phyloP scores from a whole-genome alignment of 257 asterid genomes.

The Galeopsis tetrahit region DNA sequence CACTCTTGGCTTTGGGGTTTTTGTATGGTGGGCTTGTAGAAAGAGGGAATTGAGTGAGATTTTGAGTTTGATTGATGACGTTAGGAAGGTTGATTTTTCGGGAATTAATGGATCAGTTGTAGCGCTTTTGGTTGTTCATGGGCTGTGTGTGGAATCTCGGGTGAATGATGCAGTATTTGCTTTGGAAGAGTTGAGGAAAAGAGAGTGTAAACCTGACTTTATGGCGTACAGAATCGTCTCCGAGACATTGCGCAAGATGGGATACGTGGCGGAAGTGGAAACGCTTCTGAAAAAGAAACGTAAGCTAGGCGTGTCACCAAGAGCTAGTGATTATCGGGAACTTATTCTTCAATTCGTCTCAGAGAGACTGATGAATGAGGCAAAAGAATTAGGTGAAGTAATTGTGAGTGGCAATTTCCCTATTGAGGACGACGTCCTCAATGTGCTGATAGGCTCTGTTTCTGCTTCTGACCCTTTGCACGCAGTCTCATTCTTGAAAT shows the following conservation, averaged over 20 bases:
- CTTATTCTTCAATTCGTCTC: conserved; percentile 67
- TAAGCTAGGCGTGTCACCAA: conserved; percentile 88
- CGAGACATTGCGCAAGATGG: conserved; percentile 59
- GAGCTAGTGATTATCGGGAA: conserved; percentile 60
- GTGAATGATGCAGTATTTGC: conserved; percentile 52
- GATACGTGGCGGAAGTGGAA: conserved; percentile 58
- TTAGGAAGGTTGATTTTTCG: conserved; percentile 47
- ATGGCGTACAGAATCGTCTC: conserved; percentile 89
- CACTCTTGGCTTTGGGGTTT: conserved; percentile 84
- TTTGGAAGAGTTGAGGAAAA: conserved; percentile 70
- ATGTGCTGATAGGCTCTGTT: conserved; percentile 75
- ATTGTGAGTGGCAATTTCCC: conserved; percentile 80
- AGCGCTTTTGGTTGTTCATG: conserved; percentile 73
- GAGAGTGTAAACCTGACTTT: conserved; percentile 88
- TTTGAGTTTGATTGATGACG: conserved; percentile 58
- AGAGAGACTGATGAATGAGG: conserved; percentile 61
- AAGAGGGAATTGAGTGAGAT: conserved; percentile 48
- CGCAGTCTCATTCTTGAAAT: conserved; percentile 64
- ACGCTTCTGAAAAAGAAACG: conserved; percentile 80
- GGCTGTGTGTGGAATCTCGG: conserved; percentile 53
- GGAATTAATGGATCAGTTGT: conserved; percentile 67
- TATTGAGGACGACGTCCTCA: conserved; percentile 71
- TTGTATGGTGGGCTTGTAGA: conserved; percentile 66
- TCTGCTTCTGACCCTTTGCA: conserved; percentile 60
- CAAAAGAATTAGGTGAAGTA: conserved; percentile 72